Evolutionary conservation across 305 asterid species (phyloP).

Genomic region (Rubia balearica): DNA sequence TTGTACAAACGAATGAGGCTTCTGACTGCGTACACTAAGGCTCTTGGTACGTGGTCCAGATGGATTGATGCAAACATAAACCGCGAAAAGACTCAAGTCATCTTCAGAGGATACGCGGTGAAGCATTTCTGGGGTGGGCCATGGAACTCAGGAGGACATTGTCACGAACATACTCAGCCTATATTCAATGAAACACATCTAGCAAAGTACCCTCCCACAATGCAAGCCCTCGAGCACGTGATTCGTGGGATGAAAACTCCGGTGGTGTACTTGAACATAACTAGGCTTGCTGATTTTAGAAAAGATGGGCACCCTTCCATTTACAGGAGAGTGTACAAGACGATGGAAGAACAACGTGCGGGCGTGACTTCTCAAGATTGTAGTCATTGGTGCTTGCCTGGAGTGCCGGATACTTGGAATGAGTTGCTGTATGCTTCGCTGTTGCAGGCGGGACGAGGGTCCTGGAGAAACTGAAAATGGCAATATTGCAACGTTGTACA

Average conservation of each 20-base stretch:
- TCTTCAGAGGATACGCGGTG: constrained; percentile 83
- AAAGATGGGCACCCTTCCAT: constrained; percentile 88
- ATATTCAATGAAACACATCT: constrained; percentile 47
- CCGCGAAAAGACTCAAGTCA: constrained; percentile 42
- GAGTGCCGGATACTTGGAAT: constrained; percentile 94
- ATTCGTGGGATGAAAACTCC: constrained; percentile 57
- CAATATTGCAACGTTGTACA: background rate
- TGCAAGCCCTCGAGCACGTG: constrained; percentile 59
- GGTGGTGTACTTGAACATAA: constrained; percentile 57
- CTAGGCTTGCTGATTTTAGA: constrained; percentile 65
- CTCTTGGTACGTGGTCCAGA: constrained; percentile 67
- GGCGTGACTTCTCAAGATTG: constrained; percentile 66
- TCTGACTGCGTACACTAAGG: constrained; percentile 79
- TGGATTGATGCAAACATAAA: constrained; percentile 78
- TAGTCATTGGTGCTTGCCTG: constrained; percentile 97
- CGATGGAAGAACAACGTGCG: constrained; percentile 30
- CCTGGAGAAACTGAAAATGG: constrained; percentile 33
- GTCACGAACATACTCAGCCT: constrained; percentile 70
- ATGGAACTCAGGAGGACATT: constrained; percentile 93
- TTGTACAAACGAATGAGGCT: constrained; percentile 73
- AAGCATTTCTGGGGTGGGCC: constrained; percentile 96
- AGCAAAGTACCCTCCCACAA: constrained; percentile 74
- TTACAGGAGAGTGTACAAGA: constrained; percentile 53
- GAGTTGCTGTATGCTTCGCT: constrained; percentile 71
- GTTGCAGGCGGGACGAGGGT: constrained; percentile 42